Evolutionary conservation across 2,329 filamentous ascomycete species (phyloP).

Genomic region (Cordyceps cicadae): DNA sequence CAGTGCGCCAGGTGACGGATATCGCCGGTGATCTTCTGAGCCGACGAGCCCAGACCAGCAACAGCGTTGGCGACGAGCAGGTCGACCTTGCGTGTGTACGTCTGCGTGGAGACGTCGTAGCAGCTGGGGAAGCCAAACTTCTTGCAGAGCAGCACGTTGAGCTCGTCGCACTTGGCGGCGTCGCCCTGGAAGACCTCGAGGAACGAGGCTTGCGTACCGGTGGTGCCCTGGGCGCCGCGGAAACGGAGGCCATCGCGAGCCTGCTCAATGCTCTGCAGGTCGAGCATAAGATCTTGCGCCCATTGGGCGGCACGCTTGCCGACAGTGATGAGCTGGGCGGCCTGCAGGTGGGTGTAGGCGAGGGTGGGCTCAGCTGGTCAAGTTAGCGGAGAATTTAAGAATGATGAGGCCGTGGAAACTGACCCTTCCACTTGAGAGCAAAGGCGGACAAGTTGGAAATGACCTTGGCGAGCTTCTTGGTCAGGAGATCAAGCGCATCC

Average conservation of each 20-base stretch:
- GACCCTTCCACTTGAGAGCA: slow-evolving; percentile 61
- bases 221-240: slow-evolving; percentile 61
- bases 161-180: slow-evolving; percentile 39
- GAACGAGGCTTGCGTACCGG: slow-evolving; percentile 72
- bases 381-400: background rate
- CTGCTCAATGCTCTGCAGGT: slow-evolving; percentile 64
- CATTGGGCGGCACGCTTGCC: slow-evolving; percentile 64
- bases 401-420: background rate
- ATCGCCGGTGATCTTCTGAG: slow-evolving; percentile 60
- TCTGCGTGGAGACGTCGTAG: slow-evolving; percentile 58
- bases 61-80: slow-evolving; percentile 74
- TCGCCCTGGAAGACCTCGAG: slow-evolving; percentile 38
- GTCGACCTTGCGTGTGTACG: slow-evolving; percentile 70
- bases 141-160: slow-evolving; percentile 48
- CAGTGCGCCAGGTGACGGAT: slow-evolving; percentile 64
- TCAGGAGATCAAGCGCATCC: slow-evolving; percentile 64
- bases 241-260: slow-evolving; percentile 63
- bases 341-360: slow-evolving; percentile 67
- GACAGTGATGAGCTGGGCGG: slow-evolving; percentile 54
- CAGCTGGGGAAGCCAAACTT: slow-evolving; percentile 45
- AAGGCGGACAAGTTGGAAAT: slow-evolving; percentile 35
- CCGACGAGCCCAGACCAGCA: slow-evolving; percentile 68
- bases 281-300: slow-evolving; percentile 57
- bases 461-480: slow-evolving; percentile 58
- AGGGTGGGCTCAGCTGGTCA: slow-evolving; percentile 50